Evolutionary conservation across 495 filamentous ascomycete genomes (phyloP).

Genomic region (Penicillium goetzii): DNA sequence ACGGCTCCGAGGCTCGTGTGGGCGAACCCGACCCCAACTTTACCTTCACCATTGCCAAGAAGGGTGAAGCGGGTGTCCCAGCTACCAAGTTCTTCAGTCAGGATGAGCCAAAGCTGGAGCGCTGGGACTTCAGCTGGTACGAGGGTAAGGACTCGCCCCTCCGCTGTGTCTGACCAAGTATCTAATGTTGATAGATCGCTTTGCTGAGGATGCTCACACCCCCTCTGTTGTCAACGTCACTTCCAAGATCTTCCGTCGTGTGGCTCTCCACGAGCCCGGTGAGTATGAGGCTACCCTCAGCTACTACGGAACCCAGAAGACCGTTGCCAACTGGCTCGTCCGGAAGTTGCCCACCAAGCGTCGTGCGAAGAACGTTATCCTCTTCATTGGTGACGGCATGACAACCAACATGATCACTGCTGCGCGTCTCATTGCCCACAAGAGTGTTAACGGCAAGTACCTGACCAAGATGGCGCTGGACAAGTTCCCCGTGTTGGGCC

Average conservation of each 20-base stretch:
- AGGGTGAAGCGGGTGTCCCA: conserved; percentile 47
- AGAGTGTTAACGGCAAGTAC: conserved; percentile 75
- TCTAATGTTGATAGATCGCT: conserved; percentile 57
- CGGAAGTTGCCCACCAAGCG: conserved; percentile 64
- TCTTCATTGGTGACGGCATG: conserved; percentile 82
- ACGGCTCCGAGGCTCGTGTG: conserved; percentile 70
- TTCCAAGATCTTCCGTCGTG: conserved; percentile 66
- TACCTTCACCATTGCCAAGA: conserved; percentile 68
- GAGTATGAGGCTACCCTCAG: conserved; percentile 70
- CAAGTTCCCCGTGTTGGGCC: conserved; percentile 71
- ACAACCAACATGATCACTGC: conserved; percentile 77
- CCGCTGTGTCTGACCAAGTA: neutral
- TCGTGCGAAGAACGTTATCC: conserved; percentile 75
- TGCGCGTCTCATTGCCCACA: conserved; percentile 73
- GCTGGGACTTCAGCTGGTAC: conserved; percentile 72
- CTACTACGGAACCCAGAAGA: conserved; percentile 67
- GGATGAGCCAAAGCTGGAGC: conserved; percentile 64
- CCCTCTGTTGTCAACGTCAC: conserved; percentile 72
- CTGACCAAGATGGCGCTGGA: conserved; percentile 68
- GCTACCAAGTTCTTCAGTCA: conserved; percentile 64
- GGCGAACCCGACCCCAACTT: conserved; percentile 68
- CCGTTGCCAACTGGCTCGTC: conserved; percentile 69
- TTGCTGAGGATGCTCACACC: conserved; percentile 64
- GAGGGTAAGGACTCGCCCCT: conserved; percentile 49
- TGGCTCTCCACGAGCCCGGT: conserved; percentile 70